phyloP scores from a whole-genome alignment of 331 rosid genomes.

The Quercus phellos region DNA sequence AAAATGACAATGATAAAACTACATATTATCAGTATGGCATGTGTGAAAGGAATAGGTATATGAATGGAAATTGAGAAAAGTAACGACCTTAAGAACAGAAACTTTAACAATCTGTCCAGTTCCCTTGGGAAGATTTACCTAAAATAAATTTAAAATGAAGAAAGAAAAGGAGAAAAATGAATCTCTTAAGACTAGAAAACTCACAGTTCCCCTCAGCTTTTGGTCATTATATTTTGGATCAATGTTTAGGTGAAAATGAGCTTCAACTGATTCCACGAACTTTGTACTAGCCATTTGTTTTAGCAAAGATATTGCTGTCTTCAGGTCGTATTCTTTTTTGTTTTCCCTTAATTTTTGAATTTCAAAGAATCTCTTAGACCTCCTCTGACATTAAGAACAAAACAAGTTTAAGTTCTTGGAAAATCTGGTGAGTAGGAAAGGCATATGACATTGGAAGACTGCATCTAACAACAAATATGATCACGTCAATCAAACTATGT shows the following conservation, averaged over 20 bases:
- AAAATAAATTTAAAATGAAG: not conserved
- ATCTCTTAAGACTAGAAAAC: slow-evolving; percentile 39
- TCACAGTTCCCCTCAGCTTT: slow-evolving; percentile 91
- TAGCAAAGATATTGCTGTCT: slow-evolving; percentile 68
- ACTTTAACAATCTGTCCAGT: slow-evolving; percentile 84
- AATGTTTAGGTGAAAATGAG: slow-evolving; percentile 95
- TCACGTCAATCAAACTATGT: not conserved
- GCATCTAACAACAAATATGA: too few relatives aligned
- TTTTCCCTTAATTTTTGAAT: slow-evolving; percentile 80
- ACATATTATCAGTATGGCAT: too few relatives aligned
- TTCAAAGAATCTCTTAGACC: slow-evolving; percentile 96
- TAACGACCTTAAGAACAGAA: slow-evolving; percentile 89
- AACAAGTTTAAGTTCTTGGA: slow-evolving; percentile 12
- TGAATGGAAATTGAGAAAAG: slow-evolving; percentile 17
- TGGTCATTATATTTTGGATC: slow-evolving; percentile 97
- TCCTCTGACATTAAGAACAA: slow-evolving; percentile 44
- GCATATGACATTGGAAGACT: too few relatives aligned
- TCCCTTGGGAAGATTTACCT: slow-evolving; percentile 96
- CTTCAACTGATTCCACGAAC: slow-evolving; percentile 88
- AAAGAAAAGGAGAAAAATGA: slow-evolving; percentile 7
- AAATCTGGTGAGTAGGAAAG: not conserved
- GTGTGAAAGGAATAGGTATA: too few relatives aligned
- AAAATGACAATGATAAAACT: too few relatives aligned
- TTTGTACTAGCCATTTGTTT: slow-evolving; percentile 64
- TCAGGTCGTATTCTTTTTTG: slow-evolving; percentile 75